Evolutionary conservation across 805 yeast species (phyloP), one percentile per base, ranked within the genome.

Genomic region (Suhomyces faveliae): DNA sequence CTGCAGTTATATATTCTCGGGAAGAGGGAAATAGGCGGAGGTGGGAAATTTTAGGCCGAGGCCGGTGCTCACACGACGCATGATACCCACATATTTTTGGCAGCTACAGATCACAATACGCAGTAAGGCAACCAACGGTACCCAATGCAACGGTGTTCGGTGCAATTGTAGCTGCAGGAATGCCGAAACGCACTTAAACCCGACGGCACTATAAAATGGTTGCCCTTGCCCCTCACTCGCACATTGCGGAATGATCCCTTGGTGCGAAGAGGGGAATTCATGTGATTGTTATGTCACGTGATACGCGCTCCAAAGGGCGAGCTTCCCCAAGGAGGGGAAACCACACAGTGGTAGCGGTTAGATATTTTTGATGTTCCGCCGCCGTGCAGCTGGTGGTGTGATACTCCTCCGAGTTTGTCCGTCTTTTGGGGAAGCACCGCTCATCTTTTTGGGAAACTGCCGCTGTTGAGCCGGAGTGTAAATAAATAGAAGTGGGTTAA

Each of bases 61-160:
- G 37, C 10, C 37, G 37, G 37, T 15, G 37, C 37, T 17, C 37
- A 17, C 37, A 33, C 37, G 37, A 33, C 37, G n/a, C n/a, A n/a
- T n/a, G n/a, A n/a, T n/a, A n/a, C n/a, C n/a, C n/a, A 27, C 13
- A 5, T 5, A 27, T 27, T 27, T 27, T 27, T 27, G 30, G 30
- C 12, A 9, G 30, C 19, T 12, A 2, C 20, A 4, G 35, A 8
- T 9, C 4, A 15, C 15, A 13, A 13, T 13, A 15, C 19, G 15
- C 20, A 33, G 12, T 33, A 8, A 15, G 20, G 13, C 7, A 17
- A 13, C 20, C 20, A 33, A 10, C 12, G n/a, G 12, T 11, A 8
- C 2, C 37, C 13, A 20, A 5, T 17, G 30, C 9, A 27, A 15
- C 2, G 30, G 9, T 13, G 12, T 33, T 33, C 37, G 37, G 37